These are phyloP conservation scores for Hypomyces rosellus DNA, from an alignment of 2,329 filamentous ascomycete species.

Conservation along the genomic window DNA sequence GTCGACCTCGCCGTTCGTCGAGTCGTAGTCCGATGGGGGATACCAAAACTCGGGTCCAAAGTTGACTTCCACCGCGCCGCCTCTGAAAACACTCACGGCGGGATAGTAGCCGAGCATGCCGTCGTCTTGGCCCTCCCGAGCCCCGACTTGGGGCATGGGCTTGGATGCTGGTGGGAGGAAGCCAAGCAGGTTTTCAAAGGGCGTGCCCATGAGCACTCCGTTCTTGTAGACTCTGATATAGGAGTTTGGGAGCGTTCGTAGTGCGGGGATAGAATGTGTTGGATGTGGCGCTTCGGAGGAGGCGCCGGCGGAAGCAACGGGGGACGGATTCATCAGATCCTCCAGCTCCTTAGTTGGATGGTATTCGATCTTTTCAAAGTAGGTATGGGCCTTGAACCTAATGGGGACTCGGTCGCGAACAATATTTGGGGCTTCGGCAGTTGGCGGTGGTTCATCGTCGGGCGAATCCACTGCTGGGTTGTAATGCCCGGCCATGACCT, in stretches of 20 bases:
- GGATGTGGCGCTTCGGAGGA: constrained; percentile 57
- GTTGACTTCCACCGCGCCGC: constrained; percentile 86
- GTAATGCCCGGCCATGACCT: constrained; percentile 80
- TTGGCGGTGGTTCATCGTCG: constrained; percentile 48
- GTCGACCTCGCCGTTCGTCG: constrained; percentile 41
- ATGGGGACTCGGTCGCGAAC: constrained; percentile 94
- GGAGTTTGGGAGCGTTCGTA: constrained; percentile 81
- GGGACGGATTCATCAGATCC: constrained; percentile 67
- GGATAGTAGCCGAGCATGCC: constrained; percentile 95
- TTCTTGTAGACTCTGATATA: constrained; percentile 92
- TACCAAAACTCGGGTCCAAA: constrained; percentile 93
- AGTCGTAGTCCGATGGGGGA: constrained; percentile 58
- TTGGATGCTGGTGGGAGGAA: constrained; percentile 88
- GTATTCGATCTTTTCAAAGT: constrained; percentile 90
- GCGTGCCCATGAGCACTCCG: constrained; percentile 74
- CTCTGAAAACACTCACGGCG: constrained; percentile 84
- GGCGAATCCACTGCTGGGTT: constrained; percentile 73
- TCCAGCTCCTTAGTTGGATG: constrained; percentile 83
- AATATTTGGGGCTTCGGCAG: constrained; percentile 65
- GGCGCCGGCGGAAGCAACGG: constrained; percentile 38
- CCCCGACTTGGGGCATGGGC: constrained; percentile 63
- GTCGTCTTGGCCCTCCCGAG: constrained; percentile 83
- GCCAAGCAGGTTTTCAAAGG: constrained; percentile 80
- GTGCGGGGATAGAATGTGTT: constrained; percentile 64
- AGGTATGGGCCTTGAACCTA: constrained; percentile 85